Conservation (phyloP, 257 asterid species). For the Perilla frutescens region DNA sequence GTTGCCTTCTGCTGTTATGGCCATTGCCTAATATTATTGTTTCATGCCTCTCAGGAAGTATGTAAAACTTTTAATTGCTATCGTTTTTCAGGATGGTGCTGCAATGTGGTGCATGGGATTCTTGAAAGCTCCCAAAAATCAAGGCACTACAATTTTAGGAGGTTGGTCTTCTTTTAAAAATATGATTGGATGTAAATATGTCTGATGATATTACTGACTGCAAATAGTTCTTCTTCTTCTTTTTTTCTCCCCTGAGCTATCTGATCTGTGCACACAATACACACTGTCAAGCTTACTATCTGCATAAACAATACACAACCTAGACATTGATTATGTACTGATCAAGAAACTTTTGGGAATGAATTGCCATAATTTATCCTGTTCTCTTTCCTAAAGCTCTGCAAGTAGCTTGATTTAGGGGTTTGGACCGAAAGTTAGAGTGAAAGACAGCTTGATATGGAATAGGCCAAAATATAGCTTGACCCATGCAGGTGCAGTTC, state of each 20-base stretch:
- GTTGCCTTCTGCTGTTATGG: background rate
- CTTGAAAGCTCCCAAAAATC: conserved; percentile 55
- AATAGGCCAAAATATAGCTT: no score
- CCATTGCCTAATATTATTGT: background rate
- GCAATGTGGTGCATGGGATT: conserved; percentile 93
- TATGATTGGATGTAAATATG: conserved; percentile 14
- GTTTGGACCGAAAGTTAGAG: background rate
- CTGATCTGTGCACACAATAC: conserved; percentile 7
- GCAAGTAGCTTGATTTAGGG: background rate
- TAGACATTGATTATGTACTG: background rate
- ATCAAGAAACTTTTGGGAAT: background rate
- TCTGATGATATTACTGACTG: conserved; percentile 7
- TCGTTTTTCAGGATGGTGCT: conserved; percentile 69
- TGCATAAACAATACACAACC: background rate
- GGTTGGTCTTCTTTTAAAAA: conserved; percentile 47
- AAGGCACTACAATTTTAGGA: conserved; percentile 83
- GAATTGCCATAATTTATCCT: background rate
- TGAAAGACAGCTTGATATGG: no score
- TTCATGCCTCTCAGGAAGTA: conserved; percentile 7
- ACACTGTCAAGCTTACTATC: conserved; percentile 5
- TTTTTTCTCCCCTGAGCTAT: background rate
- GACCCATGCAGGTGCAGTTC: no score
- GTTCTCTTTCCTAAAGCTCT: conserved; percentile 10
- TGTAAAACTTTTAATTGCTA: conserved; percentile 13
- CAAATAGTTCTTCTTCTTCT: background rate